phyloP scores from a whole-genome alignment of 2,329 filamentous ascomycete genomes.

The Ploettnerulaceae sp. region DNA sequence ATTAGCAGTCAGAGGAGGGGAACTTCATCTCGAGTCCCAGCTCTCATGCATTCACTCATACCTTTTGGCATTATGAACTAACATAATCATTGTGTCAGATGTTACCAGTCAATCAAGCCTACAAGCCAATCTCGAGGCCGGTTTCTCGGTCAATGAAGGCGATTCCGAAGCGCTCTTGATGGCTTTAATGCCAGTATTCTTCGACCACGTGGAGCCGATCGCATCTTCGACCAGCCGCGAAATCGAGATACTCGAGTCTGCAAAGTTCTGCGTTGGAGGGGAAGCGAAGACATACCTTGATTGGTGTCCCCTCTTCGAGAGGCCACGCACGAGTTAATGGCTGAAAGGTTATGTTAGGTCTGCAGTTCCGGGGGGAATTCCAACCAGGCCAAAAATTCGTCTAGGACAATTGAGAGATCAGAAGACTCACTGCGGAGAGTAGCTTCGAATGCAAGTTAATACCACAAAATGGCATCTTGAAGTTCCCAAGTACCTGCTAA shows the following conservation, averaged over 20 bases:
- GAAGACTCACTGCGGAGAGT: conserved; percentile 15
- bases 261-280: conserved; percentile 15
- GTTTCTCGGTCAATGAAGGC: conserved; percentile 5
- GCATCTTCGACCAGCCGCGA: conserved; percentile 17
- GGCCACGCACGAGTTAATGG: too few relatives aligned
- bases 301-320: background rate
- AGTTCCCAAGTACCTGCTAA: background rate
- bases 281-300: conserved; percentile 12
- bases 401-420: conserved; percentile 15
- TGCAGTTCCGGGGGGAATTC: background rate
- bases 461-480: background rate
- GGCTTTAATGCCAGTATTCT: conserved; percentile 17
- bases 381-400: conserved; percentile 9
- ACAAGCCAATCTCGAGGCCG: conserved; percentile 12
- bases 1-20: background rate
- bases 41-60: background rate
- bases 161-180: conserved; percentile 9
- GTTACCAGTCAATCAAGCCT: background rate
- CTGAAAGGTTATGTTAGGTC: background rate
- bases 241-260: conserved; percentile 16
- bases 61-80: background rate
- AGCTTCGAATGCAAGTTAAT: conserved; percentile 3
- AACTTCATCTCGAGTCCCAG: background rate
- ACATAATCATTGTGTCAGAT: background rate
- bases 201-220: conserved; percentile 15